Evolutionary conservation across 352 stramenopile species (phyloP), one percentile per base, ranked within the genome.

Genomic region (Phytophthora capsici): DNA sequence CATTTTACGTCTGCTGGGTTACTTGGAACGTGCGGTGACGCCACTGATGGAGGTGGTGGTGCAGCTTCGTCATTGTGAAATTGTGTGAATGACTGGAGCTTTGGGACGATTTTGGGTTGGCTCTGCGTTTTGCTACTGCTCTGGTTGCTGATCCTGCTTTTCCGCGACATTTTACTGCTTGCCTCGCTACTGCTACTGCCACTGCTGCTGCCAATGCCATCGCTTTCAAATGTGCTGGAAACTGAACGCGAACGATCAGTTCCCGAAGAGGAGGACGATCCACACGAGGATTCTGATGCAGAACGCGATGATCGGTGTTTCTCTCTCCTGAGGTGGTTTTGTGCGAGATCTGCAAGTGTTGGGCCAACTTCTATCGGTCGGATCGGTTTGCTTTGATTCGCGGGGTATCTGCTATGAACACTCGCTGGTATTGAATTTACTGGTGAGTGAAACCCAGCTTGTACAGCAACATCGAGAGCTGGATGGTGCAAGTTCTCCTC

Each of bases 1-100:
- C 82, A 91, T 8, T 73, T 51, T 36, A 67, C 51, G 37, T 57
- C 20, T 40, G 51, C 32, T 9, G 69, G 55, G 22, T 49, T 76
- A n/a, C n/a, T 57, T 41, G 34, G 36, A 37, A 60, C 14, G 17
- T 54, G 49, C 4, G 51, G 6, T 8, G 17, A 10, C 12, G 47
- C 28, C 25, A 26, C 2, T 20, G 37, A 23, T n/a, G 43, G 6
- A 41, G 28, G 20, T 38, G 23, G 40, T 14, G 34, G 4, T 32
- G 12, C 28, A 43, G 46, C 1, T 48, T 44, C 32, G 13, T 48
- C 25, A 22, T 55, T 28, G 9, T 20, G 34, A 14, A 25, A 8
- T 14, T 14, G 23, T 22, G 28, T 9, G 23, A 44, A 28, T 14
- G 66, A 19, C 2, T 32, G 40, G 12, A 63, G 20, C 13, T 34